phyloP scores from a whole-genome alignment of 208 protist genomes.

The Baffinella frigidus region DNA sequence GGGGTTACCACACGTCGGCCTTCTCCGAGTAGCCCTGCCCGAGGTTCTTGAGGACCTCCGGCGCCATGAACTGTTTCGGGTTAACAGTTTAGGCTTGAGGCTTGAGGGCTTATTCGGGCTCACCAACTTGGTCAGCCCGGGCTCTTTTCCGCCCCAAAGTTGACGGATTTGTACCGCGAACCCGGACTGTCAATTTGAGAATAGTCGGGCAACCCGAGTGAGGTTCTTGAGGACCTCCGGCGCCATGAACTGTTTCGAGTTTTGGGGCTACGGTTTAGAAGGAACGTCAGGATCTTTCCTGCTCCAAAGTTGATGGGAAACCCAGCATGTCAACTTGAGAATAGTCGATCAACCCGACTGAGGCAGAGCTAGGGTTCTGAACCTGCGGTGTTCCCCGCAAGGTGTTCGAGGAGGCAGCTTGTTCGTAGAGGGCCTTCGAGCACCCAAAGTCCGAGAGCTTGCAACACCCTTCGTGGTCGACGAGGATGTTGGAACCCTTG shows the following conservation, averaged over 20 bases:
- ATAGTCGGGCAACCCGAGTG: no score
- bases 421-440: not conserved
- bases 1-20: slow-evolving; percentile 59
- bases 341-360: no score
- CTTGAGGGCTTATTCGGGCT: no score
- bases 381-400: not conserved
- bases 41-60: not conserved
- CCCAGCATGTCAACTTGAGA: no score
- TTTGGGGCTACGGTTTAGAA: no score
- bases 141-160: no score
- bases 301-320: no score
- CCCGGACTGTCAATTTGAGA: no score
- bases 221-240: not conserved
- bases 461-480: not conserved
- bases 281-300: no score
- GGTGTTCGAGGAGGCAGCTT: not conserved
- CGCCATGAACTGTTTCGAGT: slow-evolving; percentile 58
- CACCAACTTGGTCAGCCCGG: not conserved
- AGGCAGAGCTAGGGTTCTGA: no score
- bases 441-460: slow-evolving; percentile 37
- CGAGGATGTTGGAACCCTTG: slow-evolving; percentile 40
- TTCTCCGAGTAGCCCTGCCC: slow-evolving; percentile 8
- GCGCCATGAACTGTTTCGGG: slow-evolving; percentile 58
- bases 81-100: no score
- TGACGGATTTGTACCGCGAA: no score